phyloP scores from a whole-genome alignment of 169 alveolate species.

The Perkinsus marinus region DNA sequence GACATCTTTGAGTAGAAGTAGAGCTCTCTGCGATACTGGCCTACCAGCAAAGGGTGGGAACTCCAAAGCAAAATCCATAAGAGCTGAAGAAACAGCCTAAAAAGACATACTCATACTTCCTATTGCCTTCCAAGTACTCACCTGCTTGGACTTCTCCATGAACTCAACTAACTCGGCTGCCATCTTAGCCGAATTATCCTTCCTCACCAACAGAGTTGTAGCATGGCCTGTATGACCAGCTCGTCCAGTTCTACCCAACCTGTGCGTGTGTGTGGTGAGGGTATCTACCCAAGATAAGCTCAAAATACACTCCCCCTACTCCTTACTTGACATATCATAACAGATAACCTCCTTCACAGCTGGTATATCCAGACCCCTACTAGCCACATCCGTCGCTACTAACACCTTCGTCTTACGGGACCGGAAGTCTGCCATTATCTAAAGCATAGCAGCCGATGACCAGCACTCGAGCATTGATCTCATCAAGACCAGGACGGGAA shows the following conservation, averaged over 20 bases:
- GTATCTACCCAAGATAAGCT: neutral
- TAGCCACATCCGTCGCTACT: conserved; percentile 51
- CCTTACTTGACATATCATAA: conserved; percentile 79
- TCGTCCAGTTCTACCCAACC: neutral
- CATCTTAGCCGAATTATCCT: neutral
- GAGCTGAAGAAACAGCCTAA: neutral
- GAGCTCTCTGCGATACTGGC: neutral
- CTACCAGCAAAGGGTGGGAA: neutral
- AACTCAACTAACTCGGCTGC: neutral
- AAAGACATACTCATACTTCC: neutral
- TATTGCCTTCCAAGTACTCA: neutral
- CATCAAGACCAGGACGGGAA: neutral
- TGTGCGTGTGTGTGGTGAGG: neutral
- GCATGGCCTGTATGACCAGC: neutral
- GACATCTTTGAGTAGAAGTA: neutral
- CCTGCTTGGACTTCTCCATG: neutral
- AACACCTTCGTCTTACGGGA: conserved; percentile 40
- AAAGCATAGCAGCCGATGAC: no score
- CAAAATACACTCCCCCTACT: conserved; percentile 28
- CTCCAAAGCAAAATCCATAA: neutral
- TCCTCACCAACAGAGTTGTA: neutral
- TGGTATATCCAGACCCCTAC: conserved; percentile 81
- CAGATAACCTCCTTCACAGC: conserved; percentile 73
- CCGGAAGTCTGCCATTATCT: conserved; percentile 42
- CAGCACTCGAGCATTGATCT: no score